Conservation (phyloP, 768 basidiomycete species). For the Xerocomus potaroensis region DNA sequence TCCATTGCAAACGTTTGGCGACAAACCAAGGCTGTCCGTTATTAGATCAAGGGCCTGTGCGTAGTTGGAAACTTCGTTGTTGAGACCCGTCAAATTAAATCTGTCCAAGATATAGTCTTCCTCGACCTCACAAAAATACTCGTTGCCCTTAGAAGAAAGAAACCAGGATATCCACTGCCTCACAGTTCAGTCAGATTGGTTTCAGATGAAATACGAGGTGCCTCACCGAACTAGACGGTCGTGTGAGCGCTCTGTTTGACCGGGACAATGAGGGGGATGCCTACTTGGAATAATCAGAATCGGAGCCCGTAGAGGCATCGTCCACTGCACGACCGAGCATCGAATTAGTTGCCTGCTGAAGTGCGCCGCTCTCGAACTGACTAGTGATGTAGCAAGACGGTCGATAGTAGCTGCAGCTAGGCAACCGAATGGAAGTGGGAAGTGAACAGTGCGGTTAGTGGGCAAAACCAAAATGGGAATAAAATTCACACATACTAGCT, state of each 20-base stretch:
- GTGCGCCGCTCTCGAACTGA: constrained; percentile 18
- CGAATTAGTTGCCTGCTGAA: constrained; percentile 19
- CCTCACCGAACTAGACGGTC: constrained; percentile 25
- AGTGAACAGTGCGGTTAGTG: constrained; percentile 9
- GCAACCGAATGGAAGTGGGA: constrained; percentile 10
- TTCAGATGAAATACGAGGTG: constrained; percentile 13
- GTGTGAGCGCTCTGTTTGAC: constrained; percentile 12
- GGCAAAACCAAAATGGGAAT: constrained; percentile 8
- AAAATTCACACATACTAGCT: constrained; percentile 4
- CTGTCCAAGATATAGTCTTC: constrained; percentile 98
- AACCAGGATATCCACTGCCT: constrained; percentile 97
- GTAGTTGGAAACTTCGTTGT: constrained; percentile 95
- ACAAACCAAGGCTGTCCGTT: constrained; percentile 88
- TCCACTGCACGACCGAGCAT: constrained; percentile 59
- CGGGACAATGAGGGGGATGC: constrained; percentile 20
- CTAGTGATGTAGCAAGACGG: constrained; percentile 15
- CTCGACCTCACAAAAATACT: constrained; percentile 99
- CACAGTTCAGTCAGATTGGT: constrained; percentile 12
- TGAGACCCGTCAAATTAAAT: constrained; percentile 96
- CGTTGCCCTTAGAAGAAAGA: constrained; percentile 94
- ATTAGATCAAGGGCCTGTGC: constrained; percentile 92
- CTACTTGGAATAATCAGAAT: constrained; percentile 95
- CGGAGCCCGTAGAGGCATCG: constrained; percentile 86
- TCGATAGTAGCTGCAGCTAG: not conserved
- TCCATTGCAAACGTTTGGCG: not conserved